Evolutionary conservation across 164 flowering plant species (phyloP).

Genomic region (Piper longum): DNA sequence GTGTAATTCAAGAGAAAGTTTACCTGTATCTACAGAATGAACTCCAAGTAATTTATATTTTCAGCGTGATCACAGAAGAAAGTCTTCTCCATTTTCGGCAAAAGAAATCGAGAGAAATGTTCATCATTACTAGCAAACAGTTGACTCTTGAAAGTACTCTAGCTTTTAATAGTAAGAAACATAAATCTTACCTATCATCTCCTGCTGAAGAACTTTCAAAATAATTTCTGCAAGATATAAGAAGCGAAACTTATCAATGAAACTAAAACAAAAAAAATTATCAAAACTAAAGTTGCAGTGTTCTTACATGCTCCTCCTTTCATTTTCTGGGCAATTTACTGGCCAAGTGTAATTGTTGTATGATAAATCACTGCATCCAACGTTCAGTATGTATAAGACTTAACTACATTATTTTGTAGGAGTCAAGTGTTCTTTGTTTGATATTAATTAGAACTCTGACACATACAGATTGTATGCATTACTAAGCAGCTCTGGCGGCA

Average conservation of each 20-base stretch:
- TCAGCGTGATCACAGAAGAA: too few relatives aligned
- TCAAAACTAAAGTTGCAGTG: not conserved
- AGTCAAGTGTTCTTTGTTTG: too few relatives aligned
- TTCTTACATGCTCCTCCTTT: not conserved
- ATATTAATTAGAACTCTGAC: not conserved
- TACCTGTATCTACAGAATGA: too few relatives aligned
- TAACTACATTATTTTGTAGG: too few relatives aligned
- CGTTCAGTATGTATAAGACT: too few relatives aligned
- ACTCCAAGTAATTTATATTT: too few relatives aligned
- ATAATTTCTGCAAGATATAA: not conserved
- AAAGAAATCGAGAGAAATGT: too few relatives aligned
- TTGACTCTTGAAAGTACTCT: too few relatives aligned
- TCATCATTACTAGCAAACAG: too few relatives aligned
- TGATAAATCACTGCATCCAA: conserved; percentile 2
- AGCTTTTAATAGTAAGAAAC: not conserved
- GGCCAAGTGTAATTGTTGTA: not conserved
- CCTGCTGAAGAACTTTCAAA: conserved; percentile 1
- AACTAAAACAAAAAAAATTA: not conserved
- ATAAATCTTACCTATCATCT: not conserved
- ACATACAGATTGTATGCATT: conserved; percentile 40
- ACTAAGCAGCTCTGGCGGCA: conserved; percentile 31
- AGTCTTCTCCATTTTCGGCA: too few relatives aligned
- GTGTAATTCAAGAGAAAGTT: too few relatives aligned
- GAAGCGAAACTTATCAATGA: too few relatives aligned
- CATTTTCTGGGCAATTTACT: not conserved